Evolutionary conservation across 192 early-diverging fungal species (phyloP), one percentile per base, ranked within the genome.

Genomic region (Gigaspora rosea): DNA sequence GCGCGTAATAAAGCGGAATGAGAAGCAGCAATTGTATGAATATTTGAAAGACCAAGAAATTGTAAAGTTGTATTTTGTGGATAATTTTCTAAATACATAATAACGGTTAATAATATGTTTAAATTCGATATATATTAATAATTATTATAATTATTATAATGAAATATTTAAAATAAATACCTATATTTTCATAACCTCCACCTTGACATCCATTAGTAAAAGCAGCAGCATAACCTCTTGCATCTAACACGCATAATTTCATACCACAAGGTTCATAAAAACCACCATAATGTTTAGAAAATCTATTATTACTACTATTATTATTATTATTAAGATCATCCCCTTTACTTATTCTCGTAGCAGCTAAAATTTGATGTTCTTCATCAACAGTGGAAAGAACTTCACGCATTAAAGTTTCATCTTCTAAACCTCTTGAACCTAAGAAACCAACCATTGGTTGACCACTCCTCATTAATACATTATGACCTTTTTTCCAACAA

Each of bases 391-490:
- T 80, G 10, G 61, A 79, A 27, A 85, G 57, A 50, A 85, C 79
- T 16, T 75, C 75, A n/a, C 71, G 52, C n/a, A 85, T 76, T 57
- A 82, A 80, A 3, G 75, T 27, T 47, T 85, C 83, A 57, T 85
- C 83, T 59, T 82, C 81, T 15, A 76, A 52, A 4, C 83, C 83
- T 72, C 83, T 78, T 41, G 79, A 69, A n/a, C 81, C 79, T 16
- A 82, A 70, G 22, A 85, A 73, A 3, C 81, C 81, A 12, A 82
- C 80, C 83, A 85, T 85, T 10, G 83, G 83, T 57, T 85, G 83
- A 6, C 79, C 79, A 10, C 83, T 82, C 22, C 83, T 59, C 83
- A 85, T 79, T 12, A 85, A 65, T 16, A 85, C 76, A 48, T 80
- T 70, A 35, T 74, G 79, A 10, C 79, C 79, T 56, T 75, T 62